Evolutionary conservation across 202 grass and related monocot genomes (phyloP), one percentile per base, ranked within the genome.

Genomic region (Schoenoplectus triqueter): DNA sequence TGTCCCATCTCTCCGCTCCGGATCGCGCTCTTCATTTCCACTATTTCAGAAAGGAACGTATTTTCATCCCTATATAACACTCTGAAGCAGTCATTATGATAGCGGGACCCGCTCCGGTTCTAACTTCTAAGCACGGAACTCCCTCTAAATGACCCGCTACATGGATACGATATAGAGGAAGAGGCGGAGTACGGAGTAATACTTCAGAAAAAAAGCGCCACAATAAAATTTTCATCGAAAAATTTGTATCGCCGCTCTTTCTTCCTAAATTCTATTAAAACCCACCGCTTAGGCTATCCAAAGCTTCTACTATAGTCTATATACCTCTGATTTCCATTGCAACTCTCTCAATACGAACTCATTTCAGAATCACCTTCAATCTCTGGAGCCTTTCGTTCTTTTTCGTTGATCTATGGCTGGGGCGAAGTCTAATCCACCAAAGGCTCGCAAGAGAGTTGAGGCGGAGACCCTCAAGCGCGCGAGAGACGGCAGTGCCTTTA

Each of bases 401-500:
- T 65, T 5, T 81, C 5, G 5, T 65, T 65, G 6, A 20, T 52
- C 51, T 1, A 85, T 82, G 59, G 42, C 85, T 10, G 86, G 67
- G 31, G 55, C 87, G 41, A 84, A 87, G 64, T 81, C 57, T 17
- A 69, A 83, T 9, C 68, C 87, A 11, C 76, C 85, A 3, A 84
- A 86, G 77, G 84, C 89, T 80, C 84, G 84, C 47, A 90, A 89
- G 68, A 88, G 87, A 85, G 88, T 85, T n/a, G 84, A 86, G 48
- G 50, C 51, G 14, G 62, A 79, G 77, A 89, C 88, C 49, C 76
- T 94, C 47, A 94, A 88, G 89, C 87, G 92, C 51, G 56, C 56
- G 13, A 59, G 56, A 78, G 90, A 94, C 67, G 92, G 90, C 2
- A 92, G 90, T 86, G 88, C 90, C 41, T 92, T 92, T 70, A 92